Base-by-base conservation (phyloP, 225 moss, liverwort and hornwort species). In the Anthoceros angustus region DNA sequence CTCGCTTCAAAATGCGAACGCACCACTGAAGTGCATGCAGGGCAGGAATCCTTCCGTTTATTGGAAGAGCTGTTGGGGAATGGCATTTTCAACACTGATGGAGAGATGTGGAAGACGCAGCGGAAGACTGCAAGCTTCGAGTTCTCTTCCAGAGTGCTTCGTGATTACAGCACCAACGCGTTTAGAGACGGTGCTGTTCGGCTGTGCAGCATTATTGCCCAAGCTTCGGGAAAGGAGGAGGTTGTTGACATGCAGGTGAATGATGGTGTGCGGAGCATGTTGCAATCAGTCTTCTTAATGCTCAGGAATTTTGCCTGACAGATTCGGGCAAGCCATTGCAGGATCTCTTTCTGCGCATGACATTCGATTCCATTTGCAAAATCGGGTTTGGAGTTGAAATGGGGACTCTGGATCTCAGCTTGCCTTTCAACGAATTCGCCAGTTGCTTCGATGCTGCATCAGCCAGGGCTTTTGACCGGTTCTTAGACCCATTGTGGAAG, bases 281-380 rank as follows among this genome's bases (percentile, higher is more conserved):
- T 50, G 5, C 49, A 50, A n/a, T n/a, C n/a, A n/a, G n/a, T n/a
- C n/a, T n/a, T 50, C 4, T 8, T 4, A 50, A 16, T 5, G 15
- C 49, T 50, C 10, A 20, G 7, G 14, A 14, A 14, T 14, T 50
- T 50, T 50, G 8, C n/a, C 14, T 69, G 16, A 3, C 72, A 70
- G n/a, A n/a, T n/a, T n/a, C n/a, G n/a, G n/a, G n/a, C n/a, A n/a
- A n/a, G n/a, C n/a, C n/a, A n/a, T n/a, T n/a, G n/a, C 72, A 79
- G 79, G 76, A 80, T 70, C 70, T 84, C 7, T 73, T 76, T n/a
- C 70, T 78, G 84, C 73, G 80, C 14, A 71, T 84, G 80, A 84
- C 80, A 21, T 43, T 84, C 46, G 80, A 84, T 66, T 63, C 76
- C 42, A 84, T 75, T 9, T 45, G 73, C 68, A 73, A 84, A 64